Conservation (phyloP, 176 grass and related monocot genomes). For the Oryza glaberrima region DNA sequence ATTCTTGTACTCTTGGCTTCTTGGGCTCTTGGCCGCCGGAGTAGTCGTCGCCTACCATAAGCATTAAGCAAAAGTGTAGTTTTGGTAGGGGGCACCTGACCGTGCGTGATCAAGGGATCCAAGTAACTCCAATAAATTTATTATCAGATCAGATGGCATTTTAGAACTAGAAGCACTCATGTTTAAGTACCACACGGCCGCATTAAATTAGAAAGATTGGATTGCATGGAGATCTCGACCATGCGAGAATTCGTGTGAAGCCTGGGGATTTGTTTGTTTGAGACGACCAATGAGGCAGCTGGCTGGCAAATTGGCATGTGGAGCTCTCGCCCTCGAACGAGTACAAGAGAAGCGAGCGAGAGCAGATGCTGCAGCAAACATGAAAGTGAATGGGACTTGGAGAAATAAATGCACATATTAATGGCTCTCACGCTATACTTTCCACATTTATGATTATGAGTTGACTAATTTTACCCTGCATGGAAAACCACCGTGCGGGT, state of each 20-base stretch:
- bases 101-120: not conserved
- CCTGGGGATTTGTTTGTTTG: not conserved
- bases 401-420: constrained; percentile 2
- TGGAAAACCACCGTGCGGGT: not conserved
- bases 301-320: constrained; percentile 6
- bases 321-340: not conserved
- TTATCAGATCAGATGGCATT: not conserved
- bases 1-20: too few species aligned
- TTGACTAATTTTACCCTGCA: not conserved
- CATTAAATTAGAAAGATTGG: constrained; percentile 23
- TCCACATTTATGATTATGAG: constrained; percentile 11
- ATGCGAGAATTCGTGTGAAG: not conserved
- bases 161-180: constrained; percentile 14
- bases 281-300: not conserved
- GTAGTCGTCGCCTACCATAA: not conserved
- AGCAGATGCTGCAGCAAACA: not conserved
- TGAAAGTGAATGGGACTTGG: not conserved
- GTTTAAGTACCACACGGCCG: constrained; percentile 6
- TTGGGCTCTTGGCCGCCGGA: not conserved
- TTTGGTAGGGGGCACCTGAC: not conserved
- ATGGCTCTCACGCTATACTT: not conserved
- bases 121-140: not conserved
- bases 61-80: not conserved
- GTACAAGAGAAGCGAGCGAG: not conserved
- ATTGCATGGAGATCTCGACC: constrained; percentile 34